Base-by-base conservation (phyloP, 1,139 yeast genomes). In the Yamadazyma diddensiae region DNA sequence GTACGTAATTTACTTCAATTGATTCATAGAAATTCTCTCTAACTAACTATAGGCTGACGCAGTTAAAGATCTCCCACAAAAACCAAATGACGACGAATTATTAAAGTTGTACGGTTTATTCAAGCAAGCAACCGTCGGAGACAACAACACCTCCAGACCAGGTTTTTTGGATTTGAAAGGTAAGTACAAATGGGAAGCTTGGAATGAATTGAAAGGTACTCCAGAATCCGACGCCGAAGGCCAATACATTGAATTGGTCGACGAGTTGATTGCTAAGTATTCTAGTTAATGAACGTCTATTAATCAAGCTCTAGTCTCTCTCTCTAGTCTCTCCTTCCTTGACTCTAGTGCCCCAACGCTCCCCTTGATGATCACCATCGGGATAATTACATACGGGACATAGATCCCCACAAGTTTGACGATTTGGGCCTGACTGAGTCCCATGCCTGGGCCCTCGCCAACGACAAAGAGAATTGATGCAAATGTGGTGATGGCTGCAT, bases 101-200 rank as follows among this genome's bases (percentile, higher is more conserved):
- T 76, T 92, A 55, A 68, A 75, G 49, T 69, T 83, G 53, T 92
- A 92, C 69, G 97, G 94, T 26, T 75, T 92, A 53, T 92, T 75
- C 82, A 92, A 92, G 69, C 98, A 92, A 69, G 95, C 97, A 46
- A 90, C 97, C 29, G 82, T 82, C 38, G 98, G 98, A 47, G 98
- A 92, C 75, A 85, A 85, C 72, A 74, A 71, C 60, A 83, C 94
- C 41, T 66, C 78, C 39, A 83, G 83, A 63, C 85, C 95, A 36
- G 94, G 96, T 44, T 66, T 85, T 44, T 86, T 90, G 62, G 95
- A 90, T 67, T 75, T 92, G 67, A 85, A 84, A 71, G 97, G 92
- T 50, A 90, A 92, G 67, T 85, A 85, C 77, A 92, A 92, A 76
- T 92, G 97, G 97, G 90, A 87, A 59, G 76, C 97, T 12, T 92